Conservation (phyloP, 2,329 filamentous ascomycete genomes). For the Talaromyces albobiverticillius region DNA sequence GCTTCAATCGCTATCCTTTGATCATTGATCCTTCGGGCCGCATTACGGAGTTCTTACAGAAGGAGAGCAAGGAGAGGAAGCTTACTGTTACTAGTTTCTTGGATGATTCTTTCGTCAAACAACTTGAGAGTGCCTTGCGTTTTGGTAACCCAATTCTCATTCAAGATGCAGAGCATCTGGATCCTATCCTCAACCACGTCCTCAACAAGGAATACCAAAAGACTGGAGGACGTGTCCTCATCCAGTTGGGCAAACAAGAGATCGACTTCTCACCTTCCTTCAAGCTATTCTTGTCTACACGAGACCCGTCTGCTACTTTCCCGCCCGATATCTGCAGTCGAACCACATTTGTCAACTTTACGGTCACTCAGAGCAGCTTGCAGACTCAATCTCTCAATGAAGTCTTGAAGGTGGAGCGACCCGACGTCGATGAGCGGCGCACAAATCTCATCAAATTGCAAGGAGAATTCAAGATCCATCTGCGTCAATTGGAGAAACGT, state of each 20-base stretch:
- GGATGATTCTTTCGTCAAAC: constrained; percentile 96
- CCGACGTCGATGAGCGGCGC: constrained; percentile 92
- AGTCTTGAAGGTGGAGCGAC: constrained; percentile 93
- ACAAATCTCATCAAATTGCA: constrained; percentile 98
- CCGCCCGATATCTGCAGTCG: constrained; percentile 96
- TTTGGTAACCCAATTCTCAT: constrained; percentile 99
- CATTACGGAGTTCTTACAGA: constrained; percentile 91
- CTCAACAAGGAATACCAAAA: constrained; percentile 99
- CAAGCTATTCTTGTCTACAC: constrained; percentile 89
- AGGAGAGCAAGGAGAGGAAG: constrained; percentile 87
- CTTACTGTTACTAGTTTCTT: constrained; percentile 97
- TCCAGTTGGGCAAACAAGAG: constrained; percentile 97
- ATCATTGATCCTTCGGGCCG: constrained; percentile 97
- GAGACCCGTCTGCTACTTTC: constrained; percentile 93
- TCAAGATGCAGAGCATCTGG: constrained; percentile 94
- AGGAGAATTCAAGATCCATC: constrained; percentile 98
- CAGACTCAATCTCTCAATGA: constrained; percentile 98
- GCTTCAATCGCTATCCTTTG: constrained; percentile 96
- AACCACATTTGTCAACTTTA: constrained; percentile 99
- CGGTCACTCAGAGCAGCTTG: constrained; percentile 96
- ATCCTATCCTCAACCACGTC: constrained; percentile 96
- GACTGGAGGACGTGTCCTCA: constrained; percentile 94
- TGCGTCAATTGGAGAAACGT: constrained; percentile 91
- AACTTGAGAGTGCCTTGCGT: constrained; percentile 91
- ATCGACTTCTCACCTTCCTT: constrained; percentile 98